Conservation (phyloP, 495 filamentous ascomycete species). For the Daldinia grandis region DNA sequence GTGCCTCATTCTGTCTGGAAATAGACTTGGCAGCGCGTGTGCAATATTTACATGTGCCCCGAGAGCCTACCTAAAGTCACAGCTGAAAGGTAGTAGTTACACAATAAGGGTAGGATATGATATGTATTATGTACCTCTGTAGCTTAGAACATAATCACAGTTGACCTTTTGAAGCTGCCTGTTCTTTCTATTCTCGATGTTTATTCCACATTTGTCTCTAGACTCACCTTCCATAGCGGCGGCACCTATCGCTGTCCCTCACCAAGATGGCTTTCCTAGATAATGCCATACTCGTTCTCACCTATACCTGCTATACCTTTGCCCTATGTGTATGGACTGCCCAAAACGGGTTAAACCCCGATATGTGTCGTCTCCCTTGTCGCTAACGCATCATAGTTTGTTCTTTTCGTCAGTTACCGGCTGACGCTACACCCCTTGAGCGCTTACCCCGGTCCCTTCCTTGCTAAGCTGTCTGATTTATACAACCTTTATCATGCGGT, state of each 20-base stretch:
- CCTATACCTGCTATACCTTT: not conserved
- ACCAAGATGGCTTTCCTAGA: not conserved
- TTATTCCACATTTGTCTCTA: no score
- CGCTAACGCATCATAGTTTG: not conserved
- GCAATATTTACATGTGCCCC: no score
- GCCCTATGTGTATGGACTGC: not conserved
- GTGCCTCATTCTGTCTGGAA: no score
- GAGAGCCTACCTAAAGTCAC: no score
- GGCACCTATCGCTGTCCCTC: not conserved
- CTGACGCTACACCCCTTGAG: conserved; percentile 45
- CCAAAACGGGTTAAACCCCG: not conserved
- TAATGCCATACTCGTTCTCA: not conserved
- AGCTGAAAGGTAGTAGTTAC: no score
- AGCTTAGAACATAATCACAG: no score
- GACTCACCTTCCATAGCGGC: not conserved
- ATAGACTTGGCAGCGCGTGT: no score
- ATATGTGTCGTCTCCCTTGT: not conserved
- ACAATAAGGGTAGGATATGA: no score
- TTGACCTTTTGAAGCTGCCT: no score
- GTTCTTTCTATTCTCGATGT: no score
- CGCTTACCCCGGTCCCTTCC: conserved; percentile 61
- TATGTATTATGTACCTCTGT: no score
- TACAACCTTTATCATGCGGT: conserved; percentile 52
- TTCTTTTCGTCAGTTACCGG: conserved; percentile 16
- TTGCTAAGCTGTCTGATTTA: conserved; percentile 53